These are phyloP conservation scores for Comarum palustre DNA, from an alignment of 306 rosid species.

Conservation along the genomic window DNA sequence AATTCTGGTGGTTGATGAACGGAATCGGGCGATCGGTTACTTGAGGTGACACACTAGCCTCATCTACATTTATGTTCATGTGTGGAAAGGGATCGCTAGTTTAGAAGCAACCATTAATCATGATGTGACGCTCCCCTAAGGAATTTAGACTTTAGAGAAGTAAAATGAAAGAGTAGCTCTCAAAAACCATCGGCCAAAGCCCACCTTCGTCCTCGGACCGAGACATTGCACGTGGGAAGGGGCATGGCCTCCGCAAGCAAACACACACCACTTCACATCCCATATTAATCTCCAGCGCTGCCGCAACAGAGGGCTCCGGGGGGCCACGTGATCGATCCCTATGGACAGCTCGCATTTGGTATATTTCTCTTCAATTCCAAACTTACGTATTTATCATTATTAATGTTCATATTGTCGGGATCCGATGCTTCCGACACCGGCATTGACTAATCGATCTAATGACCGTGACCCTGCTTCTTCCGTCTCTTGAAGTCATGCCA, in stretches of 20 bases:
- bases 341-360: background rate
- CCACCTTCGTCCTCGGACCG: background rate
- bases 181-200: background rate
- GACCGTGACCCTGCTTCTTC: background rate
- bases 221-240: constrained; percentile 19
- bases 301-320: background rate
- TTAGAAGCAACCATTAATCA: constrained; percentile 9
- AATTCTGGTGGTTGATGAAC: no score
- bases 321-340: background rate
- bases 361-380: background rate
- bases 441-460: background rate
- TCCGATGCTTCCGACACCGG: constrained; percentile 9
- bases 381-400: background rate
- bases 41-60: no score
- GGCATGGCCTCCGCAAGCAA: constrained; percentile 18
- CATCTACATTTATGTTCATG: no score
- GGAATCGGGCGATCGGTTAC: no score
- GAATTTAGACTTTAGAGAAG: background rate
- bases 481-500: background rate
- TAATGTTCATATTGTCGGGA: constrained; percentile 20
- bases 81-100: background rate
- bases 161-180: background rate
- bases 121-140: background rate
- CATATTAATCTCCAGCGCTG: background rate
- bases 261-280: constrained; percentile 9